Conservation (phyloP, 352 stramenopile species). For the Pythium rhizo-oryzae region DNA sequence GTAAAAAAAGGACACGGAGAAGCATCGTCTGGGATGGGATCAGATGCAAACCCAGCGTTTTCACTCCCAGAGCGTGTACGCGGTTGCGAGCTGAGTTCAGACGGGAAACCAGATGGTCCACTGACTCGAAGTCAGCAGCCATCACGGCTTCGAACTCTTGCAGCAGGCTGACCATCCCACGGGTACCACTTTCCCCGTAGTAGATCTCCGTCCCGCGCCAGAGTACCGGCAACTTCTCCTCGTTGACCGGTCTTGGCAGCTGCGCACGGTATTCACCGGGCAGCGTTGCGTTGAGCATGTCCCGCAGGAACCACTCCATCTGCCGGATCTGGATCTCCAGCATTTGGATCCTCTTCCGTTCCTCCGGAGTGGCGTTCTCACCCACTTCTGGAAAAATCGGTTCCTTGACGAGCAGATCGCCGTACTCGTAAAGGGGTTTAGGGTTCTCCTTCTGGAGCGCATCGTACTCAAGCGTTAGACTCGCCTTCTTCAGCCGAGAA, state of each 20-base stretch:
- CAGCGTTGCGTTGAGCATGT: constrained; percentile 2
- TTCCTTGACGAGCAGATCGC: constrained; percentile 10
- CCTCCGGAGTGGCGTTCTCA: not conserved
- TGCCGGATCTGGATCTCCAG: constrained; percentile 11
- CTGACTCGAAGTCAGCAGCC: constrained; percentile 4
- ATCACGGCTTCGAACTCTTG: not conserved
- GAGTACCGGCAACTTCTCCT: constrained; percentile 3
- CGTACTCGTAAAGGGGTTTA: constrained; percentile 9
- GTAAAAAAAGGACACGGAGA: not conserved
- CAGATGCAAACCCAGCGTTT: not conserved
- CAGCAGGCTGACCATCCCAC: constrained; percentile 1
- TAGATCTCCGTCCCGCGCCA: not conserved
- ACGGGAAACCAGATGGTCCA: not conserved
- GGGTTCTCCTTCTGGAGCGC: not conserved
- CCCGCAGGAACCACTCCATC: constrained; percentile 6
- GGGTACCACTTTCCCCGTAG: not conserved
- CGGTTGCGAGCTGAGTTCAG: constrained; percentile 4
- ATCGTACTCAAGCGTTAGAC: not conserved
- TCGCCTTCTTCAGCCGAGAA: not conserved
- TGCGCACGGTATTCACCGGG: not conserved
- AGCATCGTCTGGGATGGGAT: constrained; percentile 7
- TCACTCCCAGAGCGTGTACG: not conserved
- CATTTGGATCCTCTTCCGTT: constrained; percentile 1
- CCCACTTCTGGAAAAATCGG: constrained; percentile 9
- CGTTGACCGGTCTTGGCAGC: constrained; percentile 1